Conservation (phyloP, 192 early-diverging fungal genomes). For the Powellomyces hirtus region DNA sequence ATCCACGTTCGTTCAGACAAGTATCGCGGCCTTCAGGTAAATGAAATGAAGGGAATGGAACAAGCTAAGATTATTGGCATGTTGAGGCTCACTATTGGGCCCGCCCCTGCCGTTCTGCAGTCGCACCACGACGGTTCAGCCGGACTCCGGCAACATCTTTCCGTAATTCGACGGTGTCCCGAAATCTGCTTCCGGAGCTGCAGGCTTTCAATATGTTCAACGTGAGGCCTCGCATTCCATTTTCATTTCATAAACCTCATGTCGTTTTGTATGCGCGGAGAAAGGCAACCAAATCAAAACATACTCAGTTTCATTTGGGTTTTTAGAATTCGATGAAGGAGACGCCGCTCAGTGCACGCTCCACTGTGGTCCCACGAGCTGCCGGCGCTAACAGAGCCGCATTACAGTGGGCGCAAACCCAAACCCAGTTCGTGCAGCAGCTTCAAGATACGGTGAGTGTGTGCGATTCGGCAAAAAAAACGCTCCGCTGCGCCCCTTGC, state of each 20-base stretch:
- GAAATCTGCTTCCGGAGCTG: neutral
- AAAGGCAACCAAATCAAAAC: too few species aligned
- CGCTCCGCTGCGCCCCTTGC: too few species aligned
- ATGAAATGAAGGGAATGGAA: neutral
- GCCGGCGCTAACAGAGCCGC: neutral
- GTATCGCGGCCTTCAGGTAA: neutral
- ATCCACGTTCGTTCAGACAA: neutral
- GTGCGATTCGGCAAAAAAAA: too few species aligned
- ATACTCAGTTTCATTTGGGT: neutral
- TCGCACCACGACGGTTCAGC: constrained; percentile 12
- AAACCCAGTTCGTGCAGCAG: neutral
- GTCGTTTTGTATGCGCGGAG: too few species aligned
- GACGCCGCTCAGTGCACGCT: constrained; percentile 6
- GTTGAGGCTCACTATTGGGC: too few species aligned
- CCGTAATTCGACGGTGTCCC: constrained; percentile 1
- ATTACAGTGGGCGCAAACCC: neutral
- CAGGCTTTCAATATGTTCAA: constrained; percentile 5
- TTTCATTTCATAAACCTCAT: too few species aligned
- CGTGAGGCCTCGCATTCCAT: too few species aligned
- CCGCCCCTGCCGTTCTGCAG: too few species aligned
- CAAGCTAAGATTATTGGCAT: too few species aligned
- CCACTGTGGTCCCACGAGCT: neutral
- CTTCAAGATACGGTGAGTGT: neutral
- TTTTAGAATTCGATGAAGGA: neutral
- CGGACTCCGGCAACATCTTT: constrained; percentile 10